phyloP scores from a whole-genome alignment of 192 early-diverging fungal genomes.

The Coemansia sp. region DNA sequence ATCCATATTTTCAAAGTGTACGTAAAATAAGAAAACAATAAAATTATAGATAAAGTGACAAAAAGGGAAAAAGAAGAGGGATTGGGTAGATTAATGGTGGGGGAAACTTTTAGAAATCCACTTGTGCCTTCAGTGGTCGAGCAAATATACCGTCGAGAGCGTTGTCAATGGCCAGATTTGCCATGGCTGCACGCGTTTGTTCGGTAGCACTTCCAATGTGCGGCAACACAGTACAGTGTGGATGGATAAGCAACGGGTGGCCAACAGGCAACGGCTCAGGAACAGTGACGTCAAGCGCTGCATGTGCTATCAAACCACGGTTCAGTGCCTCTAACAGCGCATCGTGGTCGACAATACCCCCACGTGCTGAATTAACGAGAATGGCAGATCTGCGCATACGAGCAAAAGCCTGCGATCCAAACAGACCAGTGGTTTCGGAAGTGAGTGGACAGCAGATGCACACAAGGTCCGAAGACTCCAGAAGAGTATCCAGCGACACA shows the following conservation, averaged over 20 bases:
- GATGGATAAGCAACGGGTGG: constrained; percentile 60
- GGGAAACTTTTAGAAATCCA: constrained; percentile 8
- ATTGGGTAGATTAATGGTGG: too few species aligned
- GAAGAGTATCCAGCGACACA: constrained; percentile 59
- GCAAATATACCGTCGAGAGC: constrained; percentile 62
- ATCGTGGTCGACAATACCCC: constrained; percentile 74
- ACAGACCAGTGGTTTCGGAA: constrained; percentile 67
- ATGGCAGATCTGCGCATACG: constrained; percentile 68
- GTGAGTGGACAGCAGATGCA: constrained; percentile 75
- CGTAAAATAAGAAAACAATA: too few species aligned
- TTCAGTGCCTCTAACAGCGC: constrained; percentile 68
- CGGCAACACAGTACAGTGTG: constrained; percentile 73
- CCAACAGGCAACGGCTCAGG: constrained; percentile 76
- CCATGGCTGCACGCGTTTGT: constrained; percentile 83
- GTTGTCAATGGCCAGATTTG: constrained; percentile 71
- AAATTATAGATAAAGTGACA: background rate
- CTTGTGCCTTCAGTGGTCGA: constrained; percentile 41
- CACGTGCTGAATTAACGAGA: constrained; percentile 80
- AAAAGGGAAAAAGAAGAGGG: background rate
- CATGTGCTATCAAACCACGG: constrained; percentile 59
- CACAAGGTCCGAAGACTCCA: constrained; percentile 68
- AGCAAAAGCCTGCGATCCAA: constrained; percentile 63
- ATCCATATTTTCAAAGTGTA: too few species aligned
- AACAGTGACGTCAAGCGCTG: constrained; percentile 83
- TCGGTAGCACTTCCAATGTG: constrained; percentile 82